Evolutionary conservation across 805 yeast genomes (phyloP), one percentile per base, ranked within the genome.

Genomic region (Scheffersomyces amazonensis): DNA sequence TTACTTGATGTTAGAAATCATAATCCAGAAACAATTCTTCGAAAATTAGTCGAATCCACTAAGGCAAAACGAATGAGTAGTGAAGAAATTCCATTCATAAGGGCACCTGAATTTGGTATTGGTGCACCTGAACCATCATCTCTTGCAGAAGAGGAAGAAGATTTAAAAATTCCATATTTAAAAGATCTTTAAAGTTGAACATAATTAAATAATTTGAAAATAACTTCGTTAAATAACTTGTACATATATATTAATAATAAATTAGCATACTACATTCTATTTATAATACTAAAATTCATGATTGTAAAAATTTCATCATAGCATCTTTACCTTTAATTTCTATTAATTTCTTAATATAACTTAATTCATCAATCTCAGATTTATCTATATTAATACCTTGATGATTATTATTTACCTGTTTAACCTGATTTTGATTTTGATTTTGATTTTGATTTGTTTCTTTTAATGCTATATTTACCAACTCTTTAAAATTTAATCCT

Each of bases 241-340:
- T 41, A 41, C 35, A 41, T 41, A 41, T 28, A 28, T 15, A 12
- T 29, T 11, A 13, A 35, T 31, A 32, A 15, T 27, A 27, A 5
- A 27, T 13, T 27, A 13, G 12, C n/a, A 6, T 13, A 23, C n/a
- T 23, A 20, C n/a, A 23, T 9, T 23, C 5, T 8, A 24, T 27
- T 27, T 5, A 27, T 17, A n/a, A 27, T 27, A 10, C 27, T 21
- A 21, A 7, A 21, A 21, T 21, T 10, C 40, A 46, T 23, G 56
- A 46, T 40, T 64, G 64, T 40, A 88, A 67, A 54, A 87, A 83
- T 31, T 75, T 59, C 46, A 87, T 36, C 31, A 89, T 58, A 34
- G 76, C 73, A 4, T 80, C 87, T 47, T 75, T 74, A 1, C 96
- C 96, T 57, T 85, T 89, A 30, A 75, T 43, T 45, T 77, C 73